Evolutionary conservation across 2,329 filamentous ascomycete species (phyloP).

Genomic region (Parastagonospora nodorum): DNA sequence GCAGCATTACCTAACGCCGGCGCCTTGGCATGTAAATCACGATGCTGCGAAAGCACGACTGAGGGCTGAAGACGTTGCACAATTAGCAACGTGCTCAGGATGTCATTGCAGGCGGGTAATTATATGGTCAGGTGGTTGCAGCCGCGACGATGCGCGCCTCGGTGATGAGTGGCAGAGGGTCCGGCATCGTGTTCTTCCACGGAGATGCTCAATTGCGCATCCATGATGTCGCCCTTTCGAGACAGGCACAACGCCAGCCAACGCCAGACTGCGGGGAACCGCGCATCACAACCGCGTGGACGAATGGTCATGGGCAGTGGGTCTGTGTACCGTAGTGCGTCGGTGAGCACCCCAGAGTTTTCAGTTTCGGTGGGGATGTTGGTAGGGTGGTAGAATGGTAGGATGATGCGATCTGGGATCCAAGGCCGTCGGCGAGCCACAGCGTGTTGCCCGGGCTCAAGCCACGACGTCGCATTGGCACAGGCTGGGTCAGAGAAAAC

Average conservation of each 20-base stretch:
- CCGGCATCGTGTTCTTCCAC: conserved; percentile 24
- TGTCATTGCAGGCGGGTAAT: conserved; percentile 2
- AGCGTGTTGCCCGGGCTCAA: conserved; percentile 9
- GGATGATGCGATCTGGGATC: conserved; percentile 17
- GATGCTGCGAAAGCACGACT: conserved; percentile 18
- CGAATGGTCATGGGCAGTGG: conserved; percentile 19
- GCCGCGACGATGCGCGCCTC: conserved; percentile 9
- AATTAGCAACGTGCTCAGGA: conserved; percentile 22
- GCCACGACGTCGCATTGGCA: conserved; percentile 10
- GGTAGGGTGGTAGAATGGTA: conserved; percentile 18
- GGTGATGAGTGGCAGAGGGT: conserved; percentile 8
- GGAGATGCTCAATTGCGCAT: conserved; percentile 35
- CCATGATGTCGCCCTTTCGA: conserved; percentile 16
- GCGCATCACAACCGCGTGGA: conserved; percentile 12
- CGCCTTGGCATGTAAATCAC: conserved; percentile 34
- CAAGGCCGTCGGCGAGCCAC: conserved; percentile 25
- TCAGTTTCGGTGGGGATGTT: conserved; percentile 16
- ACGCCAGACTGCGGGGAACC: conserved; percentile 38
- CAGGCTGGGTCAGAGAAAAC: conserved; percentile 2
- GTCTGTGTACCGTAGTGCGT: conserved; percentile 18
- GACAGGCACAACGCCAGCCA: conserved; percentile 23
- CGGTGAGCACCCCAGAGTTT: conserved; percentile 25
- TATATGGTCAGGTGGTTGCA: conserved; percentile 11
- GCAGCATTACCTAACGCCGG: conserved; percentile 34
- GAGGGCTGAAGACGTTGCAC: conserved; percentile 21